Base-by-base conservation (phyloP, 768 basidiomycete genomes). In the Pleurotus pulmonarius region DNA sequence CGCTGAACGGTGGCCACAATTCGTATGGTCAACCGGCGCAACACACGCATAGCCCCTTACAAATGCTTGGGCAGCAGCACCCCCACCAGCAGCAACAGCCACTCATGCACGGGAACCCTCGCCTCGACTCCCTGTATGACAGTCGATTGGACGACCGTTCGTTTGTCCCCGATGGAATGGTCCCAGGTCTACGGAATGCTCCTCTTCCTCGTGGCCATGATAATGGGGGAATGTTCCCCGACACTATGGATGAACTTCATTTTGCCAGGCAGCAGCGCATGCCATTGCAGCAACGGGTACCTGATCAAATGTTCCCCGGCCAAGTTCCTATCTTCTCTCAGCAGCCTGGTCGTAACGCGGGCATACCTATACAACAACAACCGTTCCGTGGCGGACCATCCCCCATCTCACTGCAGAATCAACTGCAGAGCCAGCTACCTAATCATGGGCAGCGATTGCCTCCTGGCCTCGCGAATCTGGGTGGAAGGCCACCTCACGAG, bases 121-220 rank as follows among this genome's bases (percentile, higher is more conserved):
- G 86, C 20, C 72, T 87, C 40, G 89, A 91, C 41, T 68, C 87
- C 3, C 66, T 90, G 29, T 90, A 89, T 64, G 88, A 90, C 53
- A 87, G 83, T 62, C 84, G 85, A 22, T 67, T 84, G 40, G 88
- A 92, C 52, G 89, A 90, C 63, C 79, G 90, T 59, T 83, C 78
- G 61, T 93, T 93, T 61, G 81, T 90, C 22, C 88, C 91, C 8
- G 89, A 93, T 70, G 88, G 88, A 25, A 83, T 93, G 82, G 91
- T 93, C 13, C 90, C 92, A 22, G 92, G 90, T 7, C 77, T 93
- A 29, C 85, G 91, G 39, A 79, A 86, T 26, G 79, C 77, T 39
- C 83, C 81, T 46, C 82, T 84, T 43, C 79, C 84, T 55, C 80
- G 88, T 58, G 78, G 72, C 64, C 78, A 87, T 46, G 84, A 88